A percentile compares a stretch with the other conserved stretches of the same genome.
These are phyloP conservation scores for Camellia oleifera DNA, from an alignment of 179 eudicot species.

Conservation along the genomic window DNA sequence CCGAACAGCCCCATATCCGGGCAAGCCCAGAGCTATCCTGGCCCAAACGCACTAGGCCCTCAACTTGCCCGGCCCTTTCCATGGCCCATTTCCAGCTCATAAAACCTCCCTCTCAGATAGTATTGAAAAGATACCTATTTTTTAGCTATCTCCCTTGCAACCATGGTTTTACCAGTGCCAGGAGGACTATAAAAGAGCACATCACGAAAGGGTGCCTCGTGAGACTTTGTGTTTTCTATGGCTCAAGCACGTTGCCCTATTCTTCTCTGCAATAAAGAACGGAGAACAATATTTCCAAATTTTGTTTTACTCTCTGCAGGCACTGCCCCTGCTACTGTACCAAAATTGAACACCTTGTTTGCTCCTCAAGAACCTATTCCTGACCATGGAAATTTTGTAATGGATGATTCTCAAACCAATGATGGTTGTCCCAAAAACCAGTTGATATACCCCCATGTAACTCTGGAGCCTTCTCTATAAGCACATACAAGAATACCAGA, in stretches of 20 bases:
- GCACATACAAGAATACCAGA: neutral
- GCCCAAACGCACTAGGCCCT: no score
- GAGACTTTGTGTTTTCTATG: slow-evolving; percentile 85
- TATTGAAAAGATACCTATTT: slow-evolving; percentile 59
- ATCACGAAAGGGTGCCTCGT: slow-evolving; percentile 94
- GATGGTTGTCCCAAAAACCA: slow-evolving; percentile 96
- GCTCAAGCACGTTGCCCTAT: slow-evolving; percentile 93
- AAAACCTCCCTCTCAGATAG: no score
- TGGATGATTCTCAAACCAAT: slow-evolving; percentile 91
- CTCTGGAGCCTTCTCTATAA: neutral
- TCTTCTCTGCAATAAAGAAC: slow-evolving; percentile 77
- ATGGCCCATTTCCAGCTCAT: no score
- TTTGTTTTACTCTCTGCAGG: slow-evolving; percentile 43
- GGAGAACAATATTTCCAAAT: slow-evolving; percentile 75
- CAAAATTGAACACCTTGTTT: no score
- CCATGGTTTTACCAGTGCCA: slow-evolving; percentile 97
- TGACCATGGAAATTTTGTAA: slow-evolving; percentile 77
- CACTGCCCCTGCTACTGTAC: slow-evolving; percentile 45
- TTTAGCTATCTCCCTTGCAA: slow-evolving; percentile 90
- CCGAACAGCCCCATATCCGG: no score
- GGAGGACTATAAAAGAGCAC: slow-evolving; percentile 99
- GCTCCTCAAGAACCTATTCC: slow-evolving; percentile 22
- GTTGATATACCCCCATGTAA: slow-evolving; percentile 79
- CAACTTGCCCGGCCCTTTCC: no score
- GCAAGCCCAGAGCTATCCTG: no score